Base-by-base conservation (phyloP, 352 stramenopile species). In the Globisporangium megalacanthum region DNA sequence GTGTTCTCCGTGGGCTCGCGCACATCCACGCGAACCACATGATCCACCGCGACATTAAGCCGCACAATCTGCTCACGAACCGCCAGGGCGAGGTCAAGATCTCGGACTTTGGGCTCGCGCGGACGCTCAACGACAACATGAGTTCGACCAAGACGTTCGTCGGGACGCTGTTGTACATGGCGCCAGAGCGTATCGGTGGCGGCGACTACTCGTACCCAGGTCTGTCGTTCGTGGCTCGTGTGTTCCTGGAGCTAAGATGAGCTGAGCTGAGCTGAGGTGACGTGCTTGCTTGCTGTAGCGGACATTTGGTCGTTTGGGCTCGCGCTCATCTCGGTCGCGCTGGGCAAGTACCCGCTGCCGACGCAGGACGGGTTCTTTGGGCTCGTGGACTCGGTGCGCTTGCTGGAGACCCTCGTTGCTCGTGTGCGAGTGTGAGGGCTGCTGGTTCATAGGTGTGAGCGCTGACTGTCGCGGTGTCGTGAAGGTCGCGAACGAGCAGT, bases 91-190 rank as follows among this genome's bases (percentile, higher is more conserved):
- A 94, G 20, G 71, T 94, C 19, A 96, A 96, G 63, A 94, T 96
- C 52, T 94, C 86, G 1, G 86, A 96, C 66, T 94, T 96, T 64
- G 86, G 86, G 6, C 74, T 96, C 48, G 84, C 83, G 15, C 72
- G 78, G 22, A 94, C 83, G 5, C 59, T 92, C 8, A 91, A 90
- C 61, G 84, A 93, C 58, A 85, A 80, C 37, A 72, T 62, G 0
- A 85, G 65, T 22, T 77, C 77, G 33, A 91, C 87, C 6, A 93
- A 97, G 52, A 98, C 91, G 0, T 98, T 98, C 63, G 89, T 98
- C 22, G 93, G 93, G 1, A 98, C 92, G 6, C 55, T 98, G 54
- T 70, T 95, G 4, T 98, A 98, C 67, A 98, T 98, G 94, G 88
- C 89, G 2, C 94, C 94, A 19, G 94, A 98, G 68, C 83, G 94